These are phyloP conservation scores for Omphalotus olearius DNA, from an alignment of 1,284 basidiomycete genomes.

Conservation along the genomic window DNA sequence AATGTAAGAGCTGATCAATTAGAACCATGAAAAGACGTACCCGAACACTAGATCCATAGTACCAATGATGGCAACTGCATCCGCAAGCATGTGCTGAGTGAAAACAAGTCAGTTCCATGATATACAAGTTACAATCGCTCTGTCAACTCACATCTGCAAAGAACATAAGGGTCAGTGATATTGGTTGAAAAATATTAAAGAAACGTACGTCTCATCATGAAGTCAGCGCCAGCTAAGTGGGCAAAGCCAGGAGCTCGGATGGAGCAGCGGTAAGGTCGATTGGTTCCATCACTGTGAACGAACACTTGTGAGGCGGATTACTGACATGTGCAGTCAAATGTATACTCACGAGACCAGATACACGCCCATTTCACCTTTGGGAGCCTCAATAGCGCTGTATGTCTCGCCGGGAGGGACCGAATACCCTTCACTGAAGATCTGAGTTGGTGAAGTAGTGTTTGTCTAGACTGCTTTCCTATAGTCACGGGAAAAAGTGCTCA, in stretches of 20 bases:
- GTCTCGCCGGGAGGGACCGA: conserved; percentile 98
- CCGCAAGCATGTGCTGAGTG: conserved; percentile 80
- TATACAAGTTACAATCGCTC: conserved; percentile 5
- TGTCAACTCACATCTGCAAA: conserved; percentile 49
- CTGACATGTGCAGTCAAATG: background rate
- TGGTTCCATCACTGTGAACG: conserved; percentile 71
- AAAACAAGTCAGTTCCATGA: conserved; percentile 23
- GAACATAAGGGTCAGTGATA: conserved; percentile 11
- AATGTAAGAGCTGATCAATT: background rate
- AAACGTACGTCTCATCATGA: conserved; percentile 85
- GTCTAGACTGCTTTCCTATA: background rate
- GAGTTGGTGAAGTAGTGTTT: conserved; percentile 8
- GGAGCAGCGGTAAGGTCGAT: conserved; percentile 91
- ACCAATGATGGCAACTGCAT: conserved; percentile 91
- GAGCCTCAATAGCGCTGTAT: conserved; percentile 96
- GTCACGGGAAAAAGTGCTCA: conserved; percentile 22
- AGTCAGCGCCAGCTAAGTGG: conserved; percentile 88
- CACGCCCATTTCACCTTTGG: conserved; percentile 98
- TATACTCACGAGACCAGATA: conserved; percentile 82
- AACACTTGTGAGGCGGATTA: background rate
- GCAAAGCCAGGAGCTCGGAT: conserved; percentile 94
- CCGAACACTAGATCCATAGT: conserved; percentile 90
- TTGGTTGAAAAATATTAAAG: conserved; percentile 11
- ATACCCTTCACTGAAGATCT: conserved; percentile 96
- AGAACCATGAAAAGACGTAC: conserved; percentile 37